Base-by-base conservation (phyloP, 768 basidiomycete genomes). In the Lenzites betulinus region DNA sequence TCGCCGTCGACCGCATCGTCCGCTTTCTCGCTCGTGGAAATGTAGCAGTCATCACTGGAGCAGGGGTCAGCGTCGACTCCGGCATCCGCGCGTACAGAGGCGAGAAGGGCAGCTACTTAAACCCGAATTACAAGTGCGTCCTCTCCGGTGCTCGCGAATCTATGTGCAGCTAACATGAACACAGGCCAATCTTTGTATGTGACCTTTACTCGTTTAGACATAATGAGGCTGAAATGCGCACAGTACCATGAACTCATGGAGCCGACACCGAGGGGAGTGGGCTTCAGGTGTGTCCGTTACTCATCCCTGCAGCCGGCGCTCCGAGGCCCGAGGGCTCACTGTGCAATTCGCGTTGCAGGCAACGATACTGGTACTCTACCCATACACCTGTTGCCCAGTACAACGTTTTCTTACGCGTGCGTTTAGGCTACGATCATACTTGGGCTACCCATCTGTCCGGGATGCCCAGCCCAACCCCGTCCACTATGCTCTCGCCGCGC, bases 51-150 rank as follows among this genome's bases (percentile, higher is more conserved):
- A 71, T 98, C 55, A 95, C 93, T 0, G 95, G 95, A 2, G 96
- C 96, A 0, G 96, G 96, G 7, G 92, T 97, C 64, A 92, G 90
- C 71, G 95, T 98, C 28, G 96, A 98, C 73, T 93, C 90, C 26
- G 96, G 96, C 46, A 96, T 98, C 61, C 80, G 93, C 65, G 94
- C 95, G n/a, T 97, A 98, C 74, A 79, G 95, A 58, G 95, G 95
- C 0, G 71, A 70, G 62, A 91, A 95, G 69, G 95, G 95, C 16
- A 78, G 88, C 64, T 93, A 93, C 73, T 85, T 91, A 84, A 92
- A 93, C 68, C 91, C 90, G n/a, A 89, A 93, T 72, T 93, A 91
- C 78, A 88, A 86, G 90, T 92, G 67, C 65, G 83, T 71, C 20
- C 5, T 25, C 25, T 58, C 41, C 16, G 15, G 3, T 28, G 7